A percentile compares a stretch with the other conserved stretches of the same genome.
These are phyloP conservation scores for Pichia ethanolica DNA, from an alignment of 805 yeast genomes.

Conservation along the genomic window DNA sequence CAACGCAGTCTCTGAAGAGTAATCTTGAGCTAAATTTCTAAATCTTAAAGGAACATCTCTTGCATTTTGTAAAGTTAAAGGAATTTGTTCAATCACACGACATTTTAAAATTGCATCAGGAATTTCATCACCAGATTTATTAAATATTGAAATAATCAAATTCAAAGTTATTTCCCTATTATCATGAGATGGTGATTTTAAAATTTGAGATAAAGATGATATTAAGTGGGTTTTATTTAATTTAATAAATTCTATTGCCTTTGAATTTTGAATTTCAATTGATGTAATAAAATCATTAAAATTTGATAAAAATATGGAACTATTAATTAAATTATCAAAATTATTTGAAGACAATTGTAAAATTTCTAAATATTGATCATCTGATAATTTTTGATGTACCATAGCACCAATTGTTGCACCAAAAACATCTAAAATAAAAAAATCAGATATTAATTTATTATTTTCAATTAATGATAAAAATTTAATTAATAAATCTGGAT, in stretches of 20 bases:
- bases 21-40: constrained; percentile 47
- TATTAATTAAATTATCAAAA: constrained; percentile 21
- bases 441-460: neutral
- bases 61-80: constrained; percentile 58
- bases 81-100: constrained; percentile 60
- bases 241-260: constrained; percentile 7
- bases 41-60: constrained; percentile 70
- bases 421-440: constrained; percentile 34
- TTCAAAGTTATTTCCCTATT: constrained; percentile 39
- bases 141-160: constrained; percentile 36
- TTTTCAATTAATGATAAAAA: constrained; percentile 13
- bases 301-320: constrained; percentile 33
- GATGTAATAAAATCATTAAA: constrained; percentile 22
- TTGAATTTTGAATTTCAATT: neutral
- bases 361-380: constrained; percentile 9
- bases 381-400: constrained; percentile 19
- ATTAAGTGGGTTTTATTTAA: constrained; percentile 15
- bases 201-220: constrained; percentile 26
- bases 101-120: constrained; percentile 33
- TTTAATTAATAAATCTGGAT: constrained; percentile 17
- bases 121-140: constrained; percentile 20
- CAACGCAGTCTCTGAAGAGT: constrained; percentile 23
- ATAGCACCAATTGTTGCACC: constrained; percentile 35
- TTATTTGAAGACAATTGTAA: constrained; percentile 19
- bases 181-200: constrained; percentile 42